These are phyloP conservation scores for Aureobasidium sp. DNA, from an alignment of 2,329 filamentous ascomycete genomes.

Conservation along the genomic window DNA sequence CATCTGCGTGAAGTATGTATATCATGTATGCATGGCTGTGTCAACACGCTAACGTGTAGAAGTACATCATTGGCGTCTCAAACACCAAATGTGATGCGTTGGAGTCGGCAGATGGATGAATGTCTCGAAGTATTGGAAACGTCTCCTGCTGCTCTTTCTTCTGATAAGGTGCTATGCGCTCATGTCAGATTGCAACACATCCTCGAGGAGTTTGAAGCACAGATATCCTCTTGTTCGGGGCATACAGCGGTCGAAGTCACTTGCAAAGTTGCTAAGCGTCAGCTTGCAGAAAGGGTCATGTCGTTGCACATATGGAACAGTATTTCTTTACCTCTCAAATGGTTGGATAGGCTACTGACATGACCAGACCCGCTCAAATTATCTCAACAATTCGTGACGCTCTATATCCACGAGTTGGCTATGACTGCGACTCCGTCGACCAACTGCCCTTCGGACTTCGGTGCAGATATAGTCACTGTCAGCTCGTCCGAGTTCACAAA, in stretches of 20 bases:
- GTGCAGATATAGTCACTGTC: not conserved
- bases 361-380: not conserved
- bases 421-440: not conserved
- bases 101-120: not conserved
- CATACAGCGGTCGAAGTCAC: not conserved
- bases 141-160: not conserved
- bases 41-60: not conserved
- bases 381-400: not conserved
- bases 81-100: not conserved
- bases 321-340: not conserved
- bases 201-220: not conserved
- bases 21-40: fast-evolving
- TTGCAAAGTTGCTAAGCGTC: not conserved
- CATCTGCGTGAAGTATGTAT: not conserved
- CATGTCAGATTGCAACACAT: not conserved
- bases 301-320: not conserved
- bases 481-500: not conserved
- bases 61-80: not conserved
- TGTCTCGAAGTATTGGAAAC: not conserved
- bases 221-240: not conserved
- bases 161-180: not conserved
- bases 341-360: not conserved
- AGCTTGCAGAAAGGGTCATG: not conserved
- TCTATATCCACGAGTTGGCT: not conserved
- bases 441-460: too few species aligned